Evolutionary conservation across 331 rosid genomes (phyloP).

Genomic region (Malus hybrid): DNA sequence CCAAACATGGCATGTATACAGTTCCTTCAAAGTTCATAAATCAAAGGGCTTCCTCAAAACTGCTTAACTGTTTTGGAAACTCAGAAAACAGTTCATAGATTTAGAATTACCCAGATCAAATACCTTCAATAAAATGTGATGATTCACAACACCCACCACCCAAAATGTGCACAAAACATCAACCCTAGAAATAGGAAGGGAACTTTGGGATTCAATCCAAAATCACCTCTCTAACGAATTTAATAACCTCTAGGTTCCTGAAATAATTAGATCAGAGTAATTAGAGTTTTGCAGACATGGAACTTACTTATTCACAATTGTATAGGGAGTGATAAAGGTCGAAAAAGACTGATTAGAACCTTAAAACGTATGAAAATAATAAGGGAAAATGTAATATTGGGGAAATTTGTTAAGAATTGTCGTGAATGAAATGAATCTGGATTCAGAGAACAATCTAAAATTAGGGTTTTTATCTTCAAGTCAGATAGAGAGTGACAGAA

Average conservation of each 20-base stretch:
- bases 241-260: neutral
- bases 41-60: constrained; percentile 18
- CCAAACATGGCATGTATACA: constrained; percentile 8
- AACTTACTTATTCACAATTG: constrained; percentile 6
- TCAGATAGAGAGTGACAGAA: neutral
- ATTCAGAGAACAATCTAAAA: neutral
- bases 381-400: neutral
- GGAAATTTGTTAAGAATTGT: too few species aligned
- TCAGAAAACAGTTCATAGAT: neutral
- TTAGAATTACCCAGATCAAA: constrained; percentile 17
- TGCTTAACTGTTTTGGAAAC: neutral
- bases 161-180: neutral
- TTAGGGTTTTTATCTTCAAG: neutral
- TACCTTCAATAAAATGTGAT: neutral
- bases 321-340: neutral
- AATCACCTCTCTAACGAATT: neutral
- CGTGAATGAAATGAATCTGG: neutral
- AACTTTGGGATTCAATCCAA: neutral
- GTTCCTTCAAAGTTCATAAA: constrained; percentile 12
- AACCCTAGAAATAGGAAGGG: neutral
- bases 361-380: neutral
- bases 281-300: neutral
- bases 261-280: neutral
- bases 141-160: constrained; percentile 5
- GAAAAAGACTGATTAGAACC: neutral